Conservation (phyloP, 768 basidiomycete species). For the Lactarius indigo region DNA sequence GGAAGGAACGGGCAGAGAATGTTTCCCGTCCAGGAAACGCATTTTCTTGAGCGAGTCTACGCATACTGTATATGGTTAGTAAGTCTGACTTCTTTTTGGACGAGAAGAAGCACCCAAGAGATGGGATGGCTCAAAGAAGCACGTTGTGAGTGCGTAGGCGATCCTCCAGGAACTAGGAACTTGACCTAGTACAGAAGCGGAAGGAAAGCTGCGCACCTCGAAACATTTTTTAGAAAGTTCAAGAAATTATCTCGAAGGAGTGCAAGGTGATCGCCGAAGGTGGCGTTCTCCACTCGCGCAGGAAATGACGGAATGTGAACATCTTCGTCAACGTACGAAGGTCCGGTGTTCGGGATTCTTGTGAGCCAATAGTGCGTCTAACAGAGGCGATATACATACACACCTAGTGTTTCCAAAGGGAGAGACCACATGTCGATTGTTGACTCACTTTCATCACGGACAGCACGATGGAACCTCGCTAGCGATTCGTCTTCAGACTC, state of each 20-base stretch:
- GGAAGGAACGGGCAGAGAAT: conserved; percentile 16
- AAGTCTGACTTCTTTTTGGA: neutral
- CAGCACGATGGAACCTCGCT: conserved; percentile 14
- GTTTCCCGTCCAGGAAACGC: conserved; percentile 15
- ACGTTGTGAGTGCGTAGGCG: neutral
- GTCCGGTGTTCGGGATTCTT: neutral
- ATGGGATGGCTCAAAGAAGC: conserved; percentile 2
- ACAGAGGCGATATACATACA: neutral
- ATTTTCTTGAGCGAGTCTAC: conserved; percentile 18
- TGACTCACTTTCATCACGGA: conserved; percentile 11
- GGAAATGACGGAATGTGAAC: conserved; percentile 21
- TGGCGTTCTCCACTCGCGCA: conserved; percentile 5
- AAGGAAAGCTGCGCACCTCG: conserved; percentile 18
- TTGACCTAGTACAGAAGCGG: neutral
- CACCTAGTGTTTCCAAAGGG: conserved; percentile 22
- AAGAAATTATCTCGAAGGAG: conserved; percentile 15
- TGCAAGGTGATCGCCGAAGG: conserved; percentile 15
- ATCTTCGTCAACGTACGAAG: conserved; percentile 3
- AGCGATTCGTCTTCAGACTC: conserved; percentile 14
- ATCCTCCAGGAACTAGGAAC: conserved; percentile 16
- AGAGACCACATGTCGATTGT: conserved; percentile 18
- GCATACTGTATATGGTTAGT: conserved; percentile 24
- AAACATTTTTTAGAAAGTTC: conserved; percentile 20
- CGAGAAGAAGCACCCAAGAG: conserved; percentile 1
- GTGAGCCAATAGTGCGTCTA: neutral